Base-by-base conservation (phyloP, 1,284 basidiomycete genomes). In the Pholiota adiposa region DNA sequence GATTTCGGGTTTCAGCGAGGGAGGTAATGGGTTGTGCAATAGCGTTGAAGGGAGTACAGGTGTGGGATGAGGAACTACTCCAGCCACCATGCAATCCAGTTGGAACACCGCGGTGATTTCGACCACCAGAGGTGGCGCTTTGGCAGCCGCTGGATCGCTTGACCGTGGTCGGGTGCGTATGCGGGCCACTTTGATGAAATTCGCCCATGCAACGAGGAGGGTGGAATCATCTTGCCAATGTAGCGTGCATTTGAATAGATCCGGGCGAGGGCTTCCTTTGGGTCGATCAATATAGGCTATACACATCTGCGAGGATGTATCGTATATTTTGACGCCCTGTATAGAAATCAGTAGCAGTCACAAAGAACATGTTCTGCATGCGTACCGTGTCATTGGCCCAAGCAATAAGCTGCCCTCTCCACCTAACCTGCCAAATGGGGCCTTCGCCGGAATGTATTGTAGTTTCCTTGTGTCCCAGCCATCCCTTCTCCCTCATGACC, bases 11-110 rank as follows among this genome's bases (percentile, higher is more conserved):
- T 61, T 71, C 56, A 63, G 67, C 56, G 62, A 70, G 34, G 58
- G 65, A 48, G 57, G 71, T 29, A 59, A 64, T 5, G 51, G 64
- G 46, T 65, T 65, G 63, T 55, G 16, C 69, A 56, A 9, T 67
- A 54, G 11, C 61, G 54, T 40, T 67, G 66, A 56, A 69, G 64
- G 12, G 2, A 56, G 56, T 7, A 63, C 61, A 18, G 80, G 71
- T 51, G 80, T 77, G 0, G 85, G 85, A 70, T 96, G 93, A 2
- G 93, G 90, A 1, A 92, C 87, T 53, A 99, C 88, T 19, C 96
- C 96, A 0, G 95, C 86, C 27, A 98, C 88, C 93, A 98, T 96
- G 72, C 94, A 96, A 73, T 99, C 97, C 40, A 98, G 82, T 70
- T 97, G 90, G 72, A 98, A 95, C 43, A 96, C 90, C 2, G 92